Conservation (phyloP, 1,284 basidiomycete genomes). For the Cutaneotrichosporon mucoides region DNA sequence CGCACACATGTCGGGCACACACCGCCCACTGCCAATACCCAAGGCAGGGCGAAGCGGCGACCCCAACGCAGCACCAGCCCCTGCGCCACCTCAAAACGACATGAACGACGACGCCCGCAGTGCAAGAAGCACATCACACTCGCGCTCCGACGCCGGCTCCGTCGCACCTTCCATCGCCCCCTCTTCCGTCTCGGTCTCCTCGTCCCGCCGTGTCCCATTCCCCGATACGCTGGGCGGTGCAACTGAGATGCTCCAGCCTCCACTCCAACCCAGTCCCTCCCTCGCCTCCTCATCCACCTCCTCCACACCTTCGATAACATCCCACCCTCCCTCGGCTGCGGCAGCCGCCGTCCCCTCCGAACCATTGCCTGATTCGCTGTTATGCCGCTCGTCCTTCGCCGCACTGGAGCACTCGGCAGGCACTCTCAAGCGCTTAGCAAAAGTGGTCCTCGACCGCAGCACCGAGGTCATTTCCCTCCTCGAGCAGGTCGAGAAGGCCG, state of each 20-base stretch:
- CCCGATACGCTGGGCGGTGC: neutral
- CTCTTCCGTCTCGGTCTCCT: neutral
- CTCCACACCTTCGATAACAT: too few species aligned
- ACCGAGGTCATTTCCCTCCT: slow-evolving; percentile 30
- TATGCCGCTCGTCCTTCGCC: slow-evolving; percentile 44
- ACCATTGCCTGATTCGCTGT: slow-evolving; percentile 40
- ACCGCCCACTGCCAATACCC: too few species aligned
- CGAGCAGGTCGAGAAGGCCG: slow-evolving; percentile 43
- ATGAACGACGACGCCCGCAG: neutral
- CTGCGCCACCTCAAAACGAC: neutral
- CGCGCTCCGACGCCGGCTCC: slow-evolving; percentile 1
- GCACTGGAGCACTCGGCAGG: slow-evolving; percentile 40
- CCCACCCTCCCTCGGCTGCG: neutral
- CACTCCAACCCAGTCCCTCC: too few species aligned
- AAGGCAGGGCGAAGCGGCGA: too few species aligned
- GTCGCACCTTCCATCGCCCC: neutral
- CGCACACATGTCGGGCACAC: too few species aligned
- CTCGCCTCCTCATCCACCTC: too few species aligned
- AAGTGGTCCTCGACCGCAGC: slow-evolving; percentile 33
- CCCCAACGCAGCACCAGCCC: neutral
- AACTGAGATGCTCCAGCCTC: too few species aligned
- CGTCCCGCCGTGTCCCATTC: slow-evolving; percentile 3
- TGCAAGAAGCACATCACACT: neutral
- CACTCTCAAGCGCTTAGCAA: slow-evolving; percentile 40
- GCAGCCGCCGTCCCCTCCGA: slow-evolving; percentile 26